phyloP scores from a whole-genome alignment of 1,284 basidiomycete genomes.

The Sanghuangporus sanghuang region DNA sequence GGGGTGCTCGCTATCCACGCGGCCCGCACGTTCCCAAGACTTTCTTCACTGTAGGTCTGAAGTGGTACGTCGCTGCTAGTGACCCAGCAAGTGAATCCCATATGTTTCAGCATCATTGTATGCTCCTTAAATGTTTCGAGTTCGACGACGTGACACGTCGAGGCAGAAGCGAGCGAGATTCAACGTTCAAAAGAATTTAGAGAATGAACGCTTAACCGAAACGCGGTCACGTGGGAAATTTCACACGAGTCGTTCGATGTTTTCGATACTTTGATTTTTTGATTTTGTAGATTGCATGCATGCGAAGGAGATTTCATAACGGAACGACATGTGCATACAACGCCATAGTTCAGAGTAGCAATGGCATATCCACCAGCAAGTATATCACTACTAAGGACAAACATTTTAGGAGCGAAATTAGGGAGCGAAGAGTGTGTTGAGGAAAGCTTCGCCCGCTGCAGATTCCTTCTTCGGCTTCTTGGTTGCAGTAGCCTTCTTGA shows the following conservation, averaged over 20 bases:
- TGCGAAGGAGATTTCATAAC: conserved; percentile 21
- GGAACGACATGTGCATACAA: conserved; percentile 11
- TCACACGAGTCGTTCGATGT: background rate
- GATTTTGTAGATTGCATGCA: conserved; percentile 5
- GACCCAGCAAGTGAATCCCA: conserved; percentile 8
- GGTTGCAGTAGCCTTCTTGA: conserved; percentile 44
- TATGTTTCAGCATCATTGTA: background rate
- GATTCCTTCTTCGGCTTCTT: conserved; percentile 53
- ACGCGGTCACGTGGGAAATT: background rate
- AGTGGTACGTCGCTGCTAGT: background rate
- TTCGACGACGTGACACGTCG: background rate
- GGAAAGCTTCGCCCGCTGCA: conserved; percentile 82
- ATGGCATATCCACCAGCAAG: background rate
- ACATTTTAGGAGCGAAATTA: conserved; percentile 37
- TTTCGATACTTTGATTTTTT: conserved; percentile 18
- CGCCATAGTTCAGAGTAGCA: background rate
- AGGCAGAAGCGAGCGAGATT: too few relatives aligned
- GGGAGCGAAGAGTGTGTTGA: conserved; percentile 80
- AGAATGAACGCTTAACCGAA: too few relatives aligned
- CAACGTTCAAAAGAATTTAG: too few relatives aligned
- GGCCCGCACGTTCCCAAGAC: conserved; percentile 1
- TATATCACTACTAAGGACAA: background rate
- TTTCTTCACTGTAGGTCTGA: conserved; percentile 6
- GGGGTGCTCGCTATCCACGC: conserved; percentile 16
- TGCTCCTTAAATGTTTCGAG: background rate